Evolutionary conservation across 345 rosid species (phyloP), one percentile per base, ranked within the genome.

Genomic region (Dipteronia dyeriana): DNA sequence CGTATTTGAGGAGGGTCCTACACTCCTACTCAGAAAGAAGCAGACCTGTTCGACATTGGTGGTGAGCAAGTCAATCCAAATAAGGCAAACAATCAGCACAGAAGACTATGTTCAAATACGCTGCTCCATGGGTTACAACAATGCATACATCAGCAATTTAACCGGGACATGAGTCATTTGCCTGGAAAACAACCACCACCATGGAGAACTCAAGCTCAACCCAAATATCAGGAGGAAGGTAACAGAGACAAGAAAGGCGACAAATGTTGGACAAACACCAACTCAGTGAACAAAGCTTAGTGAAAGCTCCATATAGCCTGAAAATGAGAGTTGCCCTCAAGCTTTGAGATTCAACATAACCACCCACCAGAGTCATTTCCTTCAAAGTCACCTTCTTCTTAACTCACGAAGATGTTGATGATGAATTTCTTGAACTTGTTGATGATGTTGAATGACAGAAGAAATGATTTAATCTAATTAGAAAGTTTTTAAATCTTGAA

Each of bases 201-300:
- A 3, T 34, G 38, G 38, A 5, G 38, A 6, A 34, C 38, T 85
- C 61, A 85, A 85, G 75, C 85, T 86, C 17, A 88, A 88, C 60
- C 86, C 87, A 76, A 77, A 85, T 78, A 84, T 88, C 59, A 81
- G 56, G 47, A 76, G 68, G 71, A 77, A 65, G 82, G 80, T 81
- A 5, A 84, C 82, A 2, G 86, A 87, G 23, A 82, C 76, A 54
- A 87, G 92, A 77, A 79, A 68, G 5, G 90, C 86, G 19, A 87
- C 87, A 19, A 90, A 88, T 54, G 91, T 88, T 22, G 92, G 94
- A 34, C 38, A 34, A 73, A 66, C 11, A 39, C 70, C 45, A 68
- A 63, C 16, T 88, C 90, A 7, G 85, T 79, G 57, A 87, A 90
- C 66, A 78, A 77, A 43, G 87, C 83, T 57, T 54, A 20, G 54